Base-by-base conservation (phyloP, 228 moss, liverwort and hornwort genomes). In the Sphagnum magellanicum region DNA sequence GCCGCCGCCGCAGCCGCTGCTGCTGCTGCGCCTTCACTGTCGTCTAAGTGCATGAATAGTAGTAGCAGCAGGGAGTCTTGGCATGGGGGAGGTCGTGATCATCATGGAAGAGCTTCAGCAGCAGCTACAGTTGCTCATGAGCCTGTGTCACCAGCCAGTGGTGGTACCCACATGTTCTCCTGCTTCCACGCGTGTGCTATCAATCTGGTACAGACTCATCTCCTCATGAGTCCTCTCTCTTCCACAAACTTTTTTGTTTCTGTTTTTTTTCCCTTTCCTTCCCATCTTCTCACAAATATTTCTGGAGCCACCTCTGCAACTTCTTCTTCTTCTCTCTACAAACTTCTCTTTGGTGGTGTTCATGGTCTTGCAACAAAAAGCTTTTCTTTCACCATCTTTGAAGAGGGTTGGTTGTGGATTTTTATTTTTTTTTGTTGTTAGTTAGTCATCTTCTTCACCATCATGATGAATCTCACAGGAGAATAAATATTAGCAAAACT, bases 181-280 rank as follows among this genome's bases (percentile, higher is more conserved):
- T 85, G 85, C 74, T 85, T 85, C 65, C 76, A 76, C 67, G 85
- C 81, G 15, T 78, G 85, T 49, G 76, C 85, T 50, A 85, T 81
- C 59, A 81, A 85, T 74, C 63, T 81, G 85, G 85, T 81, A 16
- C 67, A 78, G 32, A 32, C 32, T 32, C 32, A 32, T 32, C 32
- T 32, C 32, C 32, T 32, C 32, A 32, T 32, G 3, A 32, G 1
- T 32, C 32, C 32, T 32, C 32, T 32, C 32, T 32, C 32, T 32
- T 32, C 32, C 32, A 32, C 32, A 32, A 32, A 32, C 3, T 32
- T 3, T 32, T 32, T 32, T 32, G 32, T 32, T 32, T 32, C 3
- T 32, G 2, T 32, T 32, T 32, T 32, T 32, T 32, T 32, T 32
- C 0, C 32, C 32, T 32, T 69, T 16, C 47, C 61, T 62, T 4